Percentiles rank a stretch among this genome's conserved stretches.
These are phyloP conservation scores for Anacardium occidentale DNA, from an alignment of 345 rosid species.

Conservation along the genomic window DNA sequence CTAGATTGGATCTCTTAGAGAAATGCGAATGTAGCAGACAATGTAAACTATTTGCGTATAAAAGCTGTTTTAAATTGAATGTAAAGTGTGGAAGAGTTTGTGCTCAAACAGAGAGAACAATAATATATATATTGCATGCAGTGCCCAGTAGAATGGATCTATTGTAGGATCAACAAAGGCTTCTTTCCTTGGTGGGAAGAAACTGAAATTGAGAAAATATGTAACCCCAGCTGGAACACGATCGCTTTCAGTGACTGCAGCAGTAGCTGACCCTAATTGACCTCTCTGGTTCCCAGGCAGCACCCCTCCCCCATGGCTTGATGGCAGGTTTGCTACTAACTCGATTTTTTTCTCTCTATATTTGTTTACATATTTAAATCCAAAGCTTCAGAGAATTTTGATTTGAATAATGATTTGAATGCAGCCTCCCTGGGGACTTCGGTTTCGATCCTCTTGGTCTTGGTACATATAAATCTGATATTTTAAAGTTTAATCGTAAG, in stretches of 20 bases:
- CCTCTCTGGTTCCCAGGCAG: constrained; percentile 99
- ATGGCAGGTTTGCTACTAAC: constrained; percentile 55
- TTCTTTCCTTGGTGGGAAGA: constrained; percentile 73
- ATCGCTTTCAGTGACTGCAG: constrained; percentile 51
- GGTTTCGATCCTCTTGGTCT: constrained; percentile 97
- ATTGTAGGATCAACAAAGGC: constrained; percentile 47
- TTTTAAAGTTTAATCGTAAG: too few species aligned
- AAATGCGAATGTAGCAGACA: neutral
- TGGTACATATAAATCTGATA: constrained; percentile 39
- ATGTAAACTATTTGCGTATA: neutral
- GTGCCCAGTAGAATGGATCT: constrained; percentile 58
- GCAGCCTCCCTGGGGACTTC: constrained; percentile 96
- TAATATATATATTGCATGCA: constrained; percentile 18
- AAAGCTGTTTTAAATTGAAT: too few species aligned
- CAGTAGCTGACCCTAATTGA: constrained; percentile 75
- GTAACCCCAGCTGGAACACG: constrained; percentile 31
- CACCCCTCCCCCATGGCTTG: constrained; percentile 95
- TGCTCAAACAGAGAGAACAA: too few species aligned
- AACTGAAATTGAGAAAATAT: constrained; percentile 47
- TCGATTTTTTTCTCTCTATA: neutral
- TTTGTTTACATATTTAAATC: neutral
- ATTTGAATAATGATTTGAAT: constrained; percentile 1
- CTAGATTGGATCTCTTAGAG: neutral
- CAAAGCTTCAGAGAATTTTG: constrained; percentile 1
- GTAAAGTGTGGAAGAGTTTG: too few species aligned